A percentile compares a stretch with the other conserved stretches of the same genome.
phyloP scores from a whole-genome alignment of 2,329 filamentous ascomycete species.

The Penicillium sp. region DNA sequence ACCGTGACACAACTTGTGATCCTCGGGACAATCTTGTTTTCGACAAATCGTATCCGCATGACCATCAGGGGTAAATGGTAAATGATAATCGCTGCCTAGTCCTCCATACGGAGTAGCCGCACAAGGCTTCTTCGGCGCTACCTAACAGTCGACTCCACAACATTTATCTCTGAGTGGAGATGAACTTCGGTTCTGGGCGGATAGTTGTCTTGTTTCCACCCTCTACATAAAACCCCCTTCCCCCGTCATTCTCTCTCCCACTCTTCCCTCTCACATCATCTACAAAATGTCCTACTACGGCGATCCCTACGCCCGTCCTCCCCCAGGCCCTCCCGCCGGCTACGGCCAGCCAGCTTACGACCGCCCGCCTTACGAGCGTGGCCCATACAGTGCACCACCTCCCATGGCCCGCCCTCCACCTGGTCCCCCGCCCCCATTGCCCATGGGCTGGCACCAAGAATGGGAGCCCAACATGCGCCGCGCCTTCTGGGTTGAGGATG shows the following conservation, averaged over 20 bases:
- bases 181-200: constrained; percentile 9
- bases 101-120: background rate
- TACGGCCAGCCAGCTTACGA: constrained; percentile 20
- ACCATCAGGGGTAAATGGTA: constrained; percentile 2
- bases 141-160: constrained; percentile 3
- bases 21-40: background rate
- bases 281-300: constrained; percentile 23
- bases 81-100: constrained; percentile 3
- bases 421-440: constrained; percentile 48
- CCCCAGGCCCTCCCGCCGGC: constrained; percentile 10
- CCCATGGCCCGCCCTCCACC: constrained; percentile 29
- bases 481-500: constrained; percentile 61
- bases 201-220: constrained; percentile 1
- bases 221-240: constrained; percentile 11
- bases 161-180: constrained; percentile 3
- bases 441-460: constrained; percentile 58
- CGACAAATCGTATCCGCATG: background rate
- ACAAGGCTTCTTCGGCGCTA: constrained; percentile 7
- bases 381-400: constrained; percentile 24
- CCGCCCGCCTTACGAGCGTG: constrained; percentile 31
- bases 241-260: background rate
- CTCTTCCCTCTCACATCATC: background rate
- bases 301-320: constrained; percentile 22
- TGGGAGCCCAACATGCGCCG: constrained; percentile 58
- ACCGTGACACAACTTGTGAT: constrained; percentile 1